Conservation (phyloP, 148 eudicot genomes). For the Nyssa sinensis region DNA sequence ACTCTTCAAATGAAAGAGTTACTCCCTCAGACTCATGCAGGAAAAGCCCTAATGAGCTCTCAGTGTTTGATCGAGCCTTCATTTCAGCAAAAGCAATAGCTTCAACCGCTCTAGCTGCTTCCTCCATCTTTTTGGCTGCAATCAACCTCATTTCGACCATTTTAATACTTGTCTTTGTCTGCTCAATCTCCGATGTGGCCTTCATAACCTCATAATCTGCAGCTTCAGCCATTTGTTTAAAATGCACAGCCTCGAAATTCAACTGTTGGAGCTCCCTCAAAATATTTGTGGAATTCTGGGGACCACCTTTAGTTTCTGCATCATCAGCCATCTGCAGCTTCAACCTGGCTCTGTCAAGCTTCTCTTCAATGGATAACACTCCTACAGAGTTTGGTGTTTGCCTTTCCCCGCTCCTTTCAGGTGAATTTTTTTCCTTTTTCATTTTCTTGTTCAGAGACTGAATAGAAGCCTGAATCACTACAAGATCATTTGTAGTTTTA, state of each 20-base stretch:
- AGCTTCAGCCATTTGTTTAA: conserved; percentile 75
- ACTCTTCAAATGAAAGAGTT: conserved; percentile 74
- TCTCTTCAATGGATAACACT: conserved; percentile 1
- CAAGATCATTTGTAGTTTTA: conserved; percentile 57
- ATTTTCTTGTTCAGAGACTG: conserved; percentile 62
- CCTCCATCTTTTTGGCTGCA: conserved; percentile 88
- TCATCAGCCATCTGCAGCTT: conserved; percentile 9
- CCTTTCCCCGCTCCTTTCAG: conserved; percentile 19
- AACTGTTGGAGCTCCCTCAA: conserved; percentile 44
- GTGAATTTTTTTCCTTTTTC: conserved; percentile 31
- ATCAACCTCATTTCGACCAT: conserved; percentile 85
- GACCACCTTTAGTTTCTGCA: conserved; percentile 13
- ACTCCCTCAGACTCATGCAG: conserved; percentile 39
- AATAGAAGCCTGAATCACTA: conserved; percentile 62
- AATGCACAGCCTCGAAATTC: conserved; percentile 72
- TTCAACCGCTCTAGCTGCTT: conserved; percentile 87
- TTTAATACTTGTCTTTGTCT: conserved; percentile 64
- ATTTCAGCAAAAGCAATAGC: conserved; percentile 78
- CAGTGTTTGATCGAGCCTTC: conserved; percentile 27
- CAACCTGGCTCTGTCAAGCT: not conserved
- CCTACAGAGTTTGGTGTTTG: conserved; percentile 9
- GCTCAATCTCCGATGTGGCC: conserved; percentile 82
- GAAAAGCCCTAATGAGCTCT: conserved; percentile 7
- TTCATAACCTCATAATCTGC: conserved; percentile 74
- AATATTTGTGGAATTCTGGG: conserved; percentile 23